Percentiles rank a stretch among this genome's conserved stretches.
These are phyloP conservation scores for Azolla pinnata DNA, from an alignment of 75 land plant species.

Conservation along the genomic window DNA sequence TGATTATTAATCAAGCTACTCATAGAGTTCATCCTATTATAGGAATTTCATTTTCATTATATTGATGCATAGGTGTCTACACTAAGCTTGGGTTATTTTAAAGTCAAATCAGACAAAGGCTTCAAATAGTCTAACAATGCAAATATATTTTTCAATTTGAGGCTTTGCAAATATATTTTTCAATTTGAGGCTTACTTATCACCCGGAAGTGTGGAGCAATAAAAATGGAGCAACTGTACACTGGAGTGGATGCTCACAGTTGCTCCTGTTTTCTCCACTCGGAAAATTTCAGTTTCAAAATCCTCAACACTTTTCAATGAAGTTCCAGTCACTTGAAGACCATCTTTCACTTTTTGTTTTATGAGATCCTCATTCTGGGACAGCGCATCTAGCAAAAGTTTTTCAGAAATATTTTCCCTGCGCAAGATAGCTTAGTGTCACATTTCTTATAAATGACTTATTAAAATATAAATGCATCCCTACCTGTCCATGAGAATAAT, in stretches of 20 bases:
- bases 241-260: constrained; percentile 54
- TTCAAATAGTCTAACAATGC: no score
- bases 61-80: no score
- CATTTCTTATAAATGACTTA: background rate
- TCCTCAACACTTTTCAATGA: constrained; percentile 28
- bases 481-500: constrained; percentile 73
- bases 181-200: constrained; percentile 61
- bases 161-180: no score
- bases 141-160: no score
- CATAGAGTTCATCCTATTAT: no score
- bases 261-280: constrained; percentile 75
- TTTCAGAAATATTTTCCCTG: constrained; percentile 62
- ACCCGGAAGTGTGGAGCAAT: constrained; percentile 70
- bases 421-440: no score
- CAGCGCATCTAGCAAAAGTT: constrained; percentile 37
- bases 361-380: constrained; percentile 42
- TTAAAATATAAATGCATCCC: background rate
- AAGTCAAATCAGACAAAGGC: no score
- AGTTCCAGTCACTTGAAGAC: background rate
- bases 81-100: no score
- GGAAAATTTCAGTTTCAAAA: constrained; percentile 18
- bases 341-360: constrained; percentile 37
- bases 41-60: no score
- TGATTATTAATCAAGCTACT: constrained; percentile 53
- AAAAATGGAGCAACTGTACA: constrained; percentile 71